Evolutionary conservation across 140 eudicot genomes (phyloP).

Genomic region (Bidens hawaiensis): DNA sequence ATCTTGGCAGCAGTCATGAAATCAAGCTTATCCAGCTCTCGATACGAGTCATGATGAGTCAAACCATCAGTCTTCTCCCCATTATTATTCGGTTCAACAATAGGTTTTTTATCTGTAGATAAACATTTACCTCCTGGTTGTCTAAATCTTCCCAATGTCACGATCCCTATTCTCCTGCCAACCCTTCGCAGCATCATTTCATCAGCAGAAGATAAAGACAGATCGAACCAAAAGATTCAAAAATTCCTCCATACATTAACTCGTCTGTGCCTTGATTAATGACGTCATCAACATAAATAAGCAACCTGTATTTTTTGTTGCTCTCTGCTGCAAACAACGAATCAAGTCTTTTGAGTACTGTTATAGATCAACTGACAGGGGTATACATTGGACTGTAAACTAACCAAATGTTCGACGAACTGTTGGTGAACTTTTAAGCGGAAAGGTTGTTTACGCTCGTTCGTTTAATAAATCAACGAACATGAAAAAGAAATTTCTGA

Average conservation of each 20-base stretch:
- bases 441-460: too few relatives aligned
- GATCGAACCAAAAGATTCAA: constrained; percentile 1
- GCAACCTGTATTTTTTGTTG: not conserved
- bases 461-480: too few relatives aligned
- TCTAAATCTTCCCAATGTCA: constrained; percentile 5
- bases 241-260: not conserved
- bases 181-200: constrained; percentile 21
- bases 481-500: too few relatives aligned
- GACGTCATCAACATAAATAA: not conserved
- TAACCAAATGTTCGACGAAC: too few relatives aligned
- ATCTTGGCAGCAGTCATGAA: constrained; percentile 86
- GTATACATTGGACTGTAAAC: too few relatives aligned
- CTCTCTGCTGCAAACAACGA: not conserved
- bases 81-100: not conserved
- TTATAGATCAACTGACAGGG: too few relatives aligned
- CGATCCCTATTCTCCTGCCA: constrained; percentile 1
- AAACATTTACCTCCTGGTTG: constrained; percentile 1
- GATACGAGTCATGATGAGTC: constrained; percentile 47
- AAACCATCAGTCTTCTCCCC: constrained; percentile 17
- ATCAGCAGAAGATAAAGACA: not conserved
- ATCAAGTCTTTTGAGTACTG: not conserved
- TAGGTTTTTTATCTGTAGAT: constrained; percentile 11
- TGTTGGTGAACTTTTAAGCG: too few relatives aligned
- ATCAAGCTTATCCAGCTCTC: constrained; percentile 65
- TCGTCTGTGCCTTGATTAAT: not conserved